These are phyloP conservation scores for Trichaptum fuscoviolaceum DNA, from an alignment of 768 basidiomycete species.

Conservation along the genomic window DNA sequence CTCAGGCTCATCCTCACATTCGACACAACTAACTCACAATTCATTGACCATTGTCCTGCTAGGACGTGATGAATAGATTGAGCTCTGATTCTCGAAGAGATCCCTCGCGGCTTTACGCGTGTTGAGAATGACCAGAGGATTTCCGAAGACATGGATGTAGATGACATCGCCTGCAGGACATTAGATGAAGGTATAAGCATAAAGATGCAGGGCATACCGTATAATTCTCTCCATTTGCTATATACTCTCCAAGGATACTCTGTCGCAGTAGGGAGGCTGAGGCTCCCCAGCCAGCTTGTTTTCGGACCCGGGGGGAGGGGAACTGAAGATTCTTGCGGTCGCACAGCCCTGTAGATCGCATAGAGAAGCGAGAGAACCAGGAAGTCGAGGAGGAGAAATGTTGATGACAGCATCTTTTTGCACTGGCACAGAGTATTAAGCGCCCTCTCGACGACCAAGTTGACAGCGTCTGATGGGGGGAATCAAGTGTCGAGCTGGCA, in stretches of 20 bases:
- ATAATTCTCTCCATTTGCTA: slow-evolving; percentile 37
- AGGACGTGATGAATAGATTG: slow-evolving; percentile 41
- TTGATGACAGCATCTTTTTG: not conserved
- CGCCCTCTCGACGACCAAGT: not conserved
- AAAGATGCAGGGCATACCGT: slow-evolving; percentile 27
- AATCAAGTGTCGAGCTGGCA: not conserved
- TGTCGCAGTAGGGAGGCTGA: slow-evolving; percentile 25
- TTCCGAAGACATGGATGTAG: slow-evolving; percentile 38
- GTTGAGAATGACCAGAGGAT: slow-evolving; percentile 43
- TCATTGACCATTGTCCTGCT: slow-evolving; percentile 37
- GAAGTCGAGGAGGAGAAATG: not conserved
- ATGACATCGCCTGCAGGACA: slow-evolving; percentile 38
- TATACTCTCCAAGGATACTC: slow-evolving; percentile 41
- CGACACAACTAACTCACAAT: slow-evolving; percentile 26
- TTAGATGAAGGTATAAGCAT: not conserved
- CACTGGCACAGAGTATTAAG: not conserved
- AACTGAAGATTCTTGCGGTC: not conserved
- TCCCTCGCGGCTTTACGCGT: slow-evolving; percentile 35
- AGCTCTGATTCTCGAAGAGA: slow-evolving; percentile 41
- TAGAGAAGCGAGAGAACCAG: not conserved
- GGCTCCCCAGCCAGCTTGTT: slow-evolving; percentile 30
- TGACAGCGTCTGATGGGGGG: not conserved
- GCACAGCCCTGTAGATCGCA: not conserved
- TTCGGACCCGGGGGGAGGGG: slow-evolving; percentile 39
- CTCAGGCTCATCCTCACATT: not conserved